Base-by-base conservation (phyloP, 495 filamentous ascomycete species). In the Penicillium roqueforti region DNA sequence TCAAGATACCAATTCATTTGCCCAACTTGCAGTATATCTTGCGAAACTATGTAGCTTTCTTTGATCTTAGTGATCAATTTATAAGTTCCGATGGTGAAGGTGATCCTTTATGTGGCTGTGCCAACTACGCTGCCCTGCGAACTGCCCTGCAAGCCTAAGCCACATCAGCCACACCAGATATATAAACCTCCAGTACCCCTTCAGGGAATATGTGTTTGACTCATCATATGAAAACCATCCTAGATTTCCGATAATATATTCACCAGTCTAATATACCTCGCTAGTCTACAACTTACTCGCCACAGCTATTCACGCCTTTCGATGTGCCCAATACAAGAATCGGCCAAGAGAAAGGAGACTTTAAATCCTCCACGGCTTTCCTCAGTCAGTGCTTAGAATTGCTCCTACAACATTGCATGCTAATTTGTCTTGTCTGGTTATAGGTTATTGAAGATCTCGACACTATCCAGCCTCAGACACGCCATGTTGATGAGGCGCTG, bases 401-500 rank as follows among this genome's bases (percentile, higher is more conserved):
- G 9, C 8, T 39, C 8, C 37, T 20, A 16, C 3, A 20, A 8
- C n/a, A 18, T 16, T 38, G 18, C 18, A 16, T 8, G 18, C 37
- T 18, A 10, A 19, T 39, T 19, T 39, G n/a, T 38, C 16, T 18
- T 19, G 18, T 18, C 37, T 20, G 4, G 18, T 19, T 39, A 6
- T 16, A 53, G 32, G 18, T 60, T 26, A 41, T 36, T 11, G 26
- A 49, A 22, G 41, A 44, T 11, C 8, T 19, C 28, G 14, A 52
- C 19, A 34, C 10, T 11, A 41, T 55, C 32, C 52, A 60, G 18
- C 57, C 39, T 36, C 14, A 26, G 1, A 42, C 43, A 44, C 8
- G 44, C 20, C 41, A 60, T 46, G 8, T 50, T 9, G 29, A 56
- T 32, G 23, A 31, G 11, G 58, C 49, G 0, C 40, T 60, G 43